Percentiles rank a stretch among this genome's conserved stretches.
These are phyloP conservation scores for Phtheirospermum japonicum DNA, from an alignment of 257 asterid genomes.

Conservation along the genomic window DNA sequence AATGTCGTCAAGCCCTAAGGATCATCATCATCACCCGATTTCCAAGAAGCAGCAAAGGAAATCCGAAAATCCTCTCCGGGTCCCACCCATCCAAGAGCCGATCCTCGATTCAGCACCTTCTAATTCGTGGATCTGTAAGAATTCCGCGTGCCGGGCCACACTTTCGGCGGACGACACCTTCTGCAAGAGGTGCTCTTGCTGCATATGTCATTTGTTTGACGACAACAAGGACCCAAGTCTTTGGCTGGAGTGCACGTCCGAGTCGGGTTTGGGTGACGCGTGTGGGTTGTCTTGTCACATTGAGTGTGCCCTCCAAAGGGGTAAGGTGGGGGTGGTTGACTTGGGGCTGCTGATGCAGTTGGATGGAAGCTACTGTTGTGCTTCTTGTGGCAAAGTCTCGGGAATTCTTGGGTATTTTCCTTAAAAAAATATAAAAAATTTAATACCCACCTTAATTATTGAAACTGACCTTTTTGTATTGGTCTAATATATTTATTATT, in stretches of 20 bases:
- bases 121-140: constrained; percentile 69
- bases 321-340: constrained; percentile 84
- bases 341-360: constrained; percentile 76
- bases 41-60: constrained; percentile 67
- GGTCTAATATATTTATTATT: too few species aligned
- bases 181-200: constrained; percentile 90
- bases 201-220: constrained; percentile 80
- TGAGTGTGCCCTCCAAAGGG: constrained; percentile 72
- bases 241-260: constrained; percentile 81
- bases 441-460: too few species aligned
- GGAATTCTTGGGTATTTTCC: constrained; percentile 70
- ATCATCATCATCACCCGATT: constrained; percentile 46
- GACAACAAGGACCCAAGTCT: constrained; percentile 94
- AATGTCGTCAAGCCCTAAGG: constrained; percentile 56
- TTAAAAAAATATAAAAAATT: too few species aligned
- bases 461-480: too few species aligned
- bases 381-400: constrained; percentile 86
- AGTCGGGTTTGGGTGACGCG: constrained; percentile 59
- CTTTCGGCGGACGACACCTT: constrained; percentile 68
- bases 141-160: constrained; percentile 75
- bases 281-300: constrained; percentile 91
- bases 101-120: constrained; percentile 41
- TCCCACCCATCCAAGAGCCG: constrained; percentile 49
- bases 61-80: constrained; percentile 67
- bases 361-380: constrained; percentile 91